These are phyloP conservation scores for Mallotus nudiflorus DNA, from an alignment of 345 rosid species.

Conservation along the genomic window DNA sequence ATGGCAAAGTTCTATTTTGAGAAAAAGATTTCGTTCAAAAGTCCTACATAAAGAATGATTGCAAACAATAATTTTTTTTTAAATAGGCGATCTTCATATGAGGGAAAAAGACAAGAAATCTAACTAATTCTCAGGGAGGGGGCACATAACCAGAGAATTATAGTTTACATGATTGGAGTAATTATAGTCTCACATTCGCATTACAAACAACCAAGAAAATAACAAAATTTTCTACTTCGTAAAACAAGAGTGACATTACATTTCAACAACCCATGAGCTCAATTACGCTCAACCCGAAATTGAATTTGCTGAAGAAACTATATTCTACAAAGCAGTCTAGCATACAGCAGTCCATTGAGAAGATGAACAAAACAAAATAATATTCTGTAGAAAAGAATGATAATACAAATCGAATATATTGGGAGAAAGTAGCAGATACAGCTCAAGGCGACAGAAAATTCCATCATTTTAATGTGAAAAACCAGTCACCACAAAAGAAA, in stretches of 20 bases:
- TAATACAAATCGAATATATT: conserved; percentile 47
- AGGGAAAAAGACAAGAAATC: no score
- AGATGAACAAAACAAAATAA: background rate
- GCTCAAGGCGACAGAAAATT: conserved; percentile 17
- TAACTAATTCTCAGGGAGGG: no score
- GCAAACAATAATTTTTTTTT: no score
- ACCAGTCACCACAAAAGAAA: conserved; percentile 29
- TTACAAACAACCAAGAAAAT: background rate
- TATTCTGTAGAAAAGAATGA: conserved; percentile 49
- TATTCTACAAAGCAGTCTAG: background rate
- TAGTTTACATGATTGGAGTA: no score
- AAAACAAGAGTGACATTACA: conserved; percentile 1
- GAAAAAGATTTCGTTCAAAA: no score
- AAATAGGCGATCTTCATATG: no score
- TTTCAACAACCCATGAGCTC: background rate
- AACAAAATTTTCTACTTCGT: background rate
- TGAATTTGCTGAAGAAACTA: conserved; percentile 6
- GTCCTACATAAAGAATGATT: no score
- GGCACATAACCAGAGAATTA: no score
- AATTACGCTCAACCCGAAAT: background rate
- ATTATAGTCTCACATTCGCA: no score
- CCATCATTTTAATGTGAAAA: conserved; percentile 8
- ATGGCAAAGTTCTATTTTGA: no score
- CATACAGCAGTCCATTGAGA: background rate
- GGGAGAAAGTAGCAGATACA: conserved; percentile 16